Base-by-base conservation (phyloP, 2,329 filamentous ascomycete genomes). In the Elsinoe arachidis region DNA sequence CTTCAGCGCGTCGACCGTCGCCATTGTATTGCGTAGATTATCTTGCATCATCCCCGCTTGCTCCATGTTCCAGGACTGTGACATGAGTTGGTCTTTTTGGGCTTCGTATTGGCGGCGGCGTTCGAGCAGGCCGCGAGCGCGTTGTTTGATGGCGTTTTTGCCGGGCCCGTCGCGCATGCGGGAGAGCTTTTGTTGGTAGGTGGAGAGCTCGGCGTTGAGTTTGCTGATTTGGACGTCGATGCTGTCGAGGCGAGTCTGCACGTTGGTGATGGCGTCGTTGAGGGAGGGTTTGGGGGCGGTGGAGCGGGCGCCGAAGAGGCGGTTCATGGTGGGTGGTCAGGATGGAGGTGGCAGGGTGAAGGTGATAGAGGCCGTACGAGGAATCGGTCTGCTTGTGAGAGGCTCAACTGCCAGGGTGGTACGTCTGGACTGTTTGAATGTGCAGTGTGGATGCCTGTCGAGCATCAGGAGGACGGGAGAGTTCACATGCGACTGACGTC, bases 31-130 rank as follows among this genome's bases (percentile, higher is more conserved):
- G 73, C 95, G 93, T 55, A 99, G 81, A 69, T 97, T 97, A 75
- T 97, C 92, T 76, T 95, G 90, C 92, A 97, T 96, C 81, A 91
- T 95, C 70, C 88, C 87, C 2, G 92, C 91, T 74, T 96, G 91
- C 76, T 97, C 91, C 91, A 99, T 96, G 76, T 97, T 97, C 91
- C 91, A 97, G 19, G 89, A 89, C 75, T 99, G 93, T 63, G 86
- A 82, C 74, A 95, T 88, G 56, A 97, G 84, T 74, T 97, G 91
- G 67, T 96, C 90, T 63, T 92, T 89, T 74, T 96, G 90, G 2
- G 83, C 80, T 74, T 99, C 93, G 82, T 96, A 95, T 73, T 91
- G 86, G 71, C 95, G 96, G 65, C 92, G 87, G 59, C 90, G 87
- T 75, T 96, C 90, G 2, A 97, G 85, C 10, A 97, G 85, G 67